phyloP scores from a whole-genome alignment of 148 eudicot genomes.

The Diospyros lotus region DNA sequence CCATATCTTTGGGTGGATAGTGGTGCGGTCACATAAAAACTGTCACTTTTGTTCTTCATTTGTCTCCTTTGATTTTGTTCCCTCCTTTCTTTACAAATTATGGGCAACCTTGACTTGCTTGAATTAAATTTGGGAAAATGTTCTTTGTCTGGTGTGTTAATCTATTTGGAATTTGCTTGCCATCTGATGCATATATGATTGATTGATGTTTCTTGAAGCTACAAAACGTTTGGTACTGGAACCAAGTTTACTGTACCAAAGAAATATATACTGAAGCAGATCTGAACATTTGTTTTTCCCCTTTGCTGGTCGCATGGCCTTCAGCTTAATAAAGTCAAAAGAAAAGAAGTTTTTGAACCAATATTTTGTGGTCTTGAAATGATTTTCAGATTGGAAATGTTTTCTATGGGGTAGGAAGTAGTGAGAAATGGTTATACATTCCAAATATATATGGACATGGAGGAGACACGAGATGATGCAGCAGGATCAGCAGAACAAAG shows the following conservation, averaged over 20 bases:
- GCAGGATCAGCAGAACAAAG: slow-evolving; percentile 64
- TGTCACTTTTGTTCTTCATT: not conserved
- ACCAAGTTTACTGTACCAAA: not conserved
- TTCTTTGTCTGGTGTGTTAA: no score
- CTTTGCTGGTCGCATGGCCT: slow-evolving; percentile 39
- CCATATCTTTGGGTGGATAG: not conserved
- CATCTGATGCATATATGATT: not conserved
- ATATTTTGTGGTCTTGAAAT: slow-evolving; percentile 23
- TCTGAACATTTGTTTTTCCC: slow-evolving; percentile 9
- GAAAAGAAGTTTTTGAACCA: slow-evolving; percentile 19
- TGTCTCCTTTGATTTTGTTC: not conserved
- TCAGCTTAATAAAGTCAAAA: slow-evolving; percentile 18
- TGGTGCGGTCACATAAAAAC: not conserved
- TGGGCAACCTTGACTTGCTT: no score
- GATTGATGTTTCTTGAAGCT: not conserved
- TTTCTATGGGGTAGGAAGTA: slow-evolving; percentile 43
- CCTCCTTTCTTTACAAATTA: not conserved
- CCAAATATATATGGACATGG: slow-evolving; percentile 56
- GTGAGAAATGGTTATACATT: slow-evolving; percentile 49
- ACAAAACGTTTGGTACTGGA: not conserved
- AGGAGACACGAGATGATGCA: slow-evolving; percentile 54
- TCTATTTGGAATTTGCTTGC: not conserved
- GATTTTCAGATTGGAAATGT: slow-evolving; percentile 24
- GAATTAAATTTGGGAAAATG: no score
- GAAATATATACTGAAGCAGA: not conserved